Evolutionary conservation across 768 basidiomycete species (phyloP).

Genomic region (Suillus luteus): DNA sequence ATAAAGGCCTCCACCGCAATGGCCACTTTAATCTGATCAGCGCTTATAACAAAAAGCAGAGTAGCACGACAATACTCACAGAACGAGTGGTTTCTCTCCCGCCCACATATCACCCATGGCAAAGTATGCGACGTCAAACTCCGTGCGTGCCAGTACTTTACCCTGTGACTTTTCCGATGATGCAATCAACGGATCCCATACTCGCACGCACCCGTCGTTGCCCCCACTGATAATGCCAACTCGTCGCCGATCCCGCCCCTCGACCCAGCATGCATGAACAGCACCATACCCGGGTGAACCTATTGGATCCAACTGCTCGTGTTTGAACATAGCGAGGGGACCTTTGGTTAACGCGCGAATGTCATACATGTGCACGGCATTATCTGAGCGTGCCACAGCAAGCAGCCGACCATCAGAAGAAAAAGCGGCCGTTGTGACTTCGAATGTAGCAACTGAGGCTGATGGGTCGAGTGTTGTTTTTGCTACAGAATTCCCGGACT

Average conservation of each 20-base stretch:
- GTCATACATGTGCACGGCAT: conserved; percentile 63
- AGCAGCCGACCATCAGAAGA: conserved; percentile 65
- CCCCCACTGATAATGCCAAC: conserved; percentile 63
- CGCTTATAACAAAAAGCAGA: not conserved
- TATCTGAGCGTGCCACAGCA: conserved; percentile 61
- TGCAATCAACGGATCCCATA: conserved; percentile 62
- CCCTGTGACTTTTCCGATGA: conserved; percentile 44
- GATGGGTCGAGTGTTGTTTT: conserved; percentile 34
- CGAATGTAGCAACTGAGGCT: conserved; percentile 27
- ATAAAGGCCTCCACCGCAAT: conserved; percentile 51
- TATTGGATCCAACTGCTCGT: conserved; percentile 39
- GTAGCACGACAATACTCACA: conserved; percentile 44
- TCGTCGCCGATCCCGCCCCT: conserved; percentile 37
- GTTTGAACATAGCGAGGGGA: conserved; percentile 51
- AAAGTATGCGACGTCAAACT: conserved; percentile 61
- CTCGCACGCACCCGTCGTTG: conserved; percentile 67
- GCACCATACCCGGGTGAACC: conserved; percentile 47
- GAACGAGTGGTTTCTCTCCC: conserved; percentile 57
- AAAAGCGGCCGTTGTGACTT: conserved; percentile 52
- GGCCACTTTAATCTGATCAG: conserved; percentile 40
- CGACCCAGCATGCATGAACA: conserved; percentile 54
- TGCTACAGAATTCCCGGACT: conserved; percentile 28
- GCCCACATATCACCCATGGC: conserved; percentile 54
- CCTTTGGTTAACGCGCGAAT: conserved; percentile 50
- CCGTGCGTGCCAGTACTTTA: conserved; percentile 49